Evolutionary conservation across 768 basidiomycete genomes (phyloP).

Genomic region (Leccinum incarnatum): DNA sequence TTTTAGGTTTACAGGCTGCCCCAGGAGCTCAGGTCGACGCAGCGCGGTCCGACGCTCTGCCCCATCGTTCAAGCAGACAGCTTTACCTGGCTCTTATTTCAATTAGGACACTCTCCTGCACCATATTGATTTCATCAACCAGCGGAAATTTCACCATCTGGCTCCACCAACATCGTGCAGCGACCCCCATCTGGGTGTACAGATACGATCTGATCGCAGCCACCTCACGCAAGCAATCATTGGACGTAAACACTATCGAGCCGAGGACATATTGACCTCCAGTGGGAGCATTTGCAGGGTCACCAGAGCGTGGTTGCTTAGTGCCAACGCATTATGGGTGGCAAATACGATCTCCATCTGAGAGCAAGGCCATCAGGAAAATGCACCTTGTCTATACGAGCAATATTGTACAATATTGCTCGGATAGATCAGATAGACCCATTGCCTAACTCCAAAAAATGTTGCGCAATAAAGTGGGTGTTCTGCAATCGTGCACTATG

Average conservation of each 20-base stretch:
- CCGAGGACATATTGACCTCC: background rate
- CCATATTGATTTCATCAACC: background rate
- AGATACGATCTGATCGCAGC: background rate
- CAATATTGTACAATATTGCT: too few relatives aligned
- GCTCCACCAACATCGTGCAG: background rate
- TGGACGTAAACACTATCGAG: background rate
- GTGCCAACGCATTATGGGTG: background rate
- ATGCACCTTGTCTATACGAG: too few relatives aligned
- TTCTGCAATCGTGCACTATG: too few relatives aligned
- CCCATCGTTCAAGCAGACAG: background rate
- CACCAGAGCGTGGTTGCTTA: background rate
- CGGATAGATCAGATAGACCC: too few relatives aligned
- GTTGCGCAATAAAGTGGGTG: too few relatives aligned
- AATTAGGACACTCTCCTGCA: too few relatives aligned
- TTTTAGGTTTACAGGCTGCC: background rate
- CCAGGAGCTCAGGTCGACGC: background rate
- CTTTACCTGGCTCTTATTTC: too few relatives aligned
- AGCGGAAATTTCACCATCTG: background rate
- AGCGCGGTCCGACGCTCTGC: background rate
- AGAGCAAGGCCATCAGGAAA: background rate
- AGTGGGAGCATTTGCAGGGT: background rate
- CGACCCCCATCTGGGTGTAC: background rate
- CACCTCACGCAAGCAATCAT: background rate
- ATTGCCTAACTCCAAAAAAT: too few relatives aligned
- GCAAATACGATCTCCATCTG: background rate